A percentile compares a stretch with the other conserved stretches of the same genome.
Evolutionary conservation across 495 filamentous ascomycete genomes (phyloP).

Genomic region (Durotheca rogersii): DNA sequence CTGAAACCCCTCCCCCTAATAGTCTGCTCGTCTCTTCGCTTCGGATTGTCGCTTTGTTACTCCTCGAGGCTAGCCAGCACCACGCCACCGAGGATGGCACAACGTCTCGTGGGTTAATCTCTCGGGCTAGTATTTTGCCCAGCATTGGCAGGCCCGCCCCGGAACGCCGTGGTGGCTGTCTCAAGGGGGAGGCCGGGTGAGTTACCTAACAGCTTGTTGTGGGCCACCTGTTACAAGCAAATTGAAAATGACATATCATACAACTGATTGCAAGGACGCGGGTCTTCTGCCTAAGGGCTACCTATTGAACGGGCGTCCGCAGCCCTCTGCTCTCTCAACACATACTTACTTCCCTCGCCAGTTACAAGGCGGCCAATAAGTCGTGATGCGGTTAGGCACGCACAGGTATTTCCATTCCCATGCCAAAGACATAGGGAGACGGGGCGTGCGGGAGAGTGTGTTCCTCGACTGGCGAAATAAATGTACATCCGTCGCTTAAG

Average conservation of each 20-base stretch:
- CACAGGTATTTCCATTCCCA: conserved; percentile 1
- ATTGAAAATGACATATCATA: conserved; percentile 14
- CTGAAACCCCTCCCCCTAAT: not conserved
- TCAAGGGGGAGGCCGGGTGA: conserved; percentile 4
- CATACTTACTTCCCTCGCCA: no score
- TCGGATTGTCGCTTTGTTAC: not conserved
- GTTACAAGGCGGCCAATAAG: conserved; percentile 8
- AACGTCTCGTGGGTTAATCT: not conserved
- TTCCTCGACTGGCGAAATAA: conserved; percentile 15
- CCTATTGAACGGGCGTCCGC: not conserved
- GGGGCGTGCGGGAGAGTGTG: no score
- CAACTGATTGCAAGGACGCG: conserved; percentile 1
- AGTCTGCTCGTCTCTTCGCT: not conserved
- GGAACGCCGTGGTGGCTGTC: not conserved
- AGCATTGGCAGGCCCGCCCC: not conserved
- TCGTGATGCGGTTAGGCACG: not conserved
- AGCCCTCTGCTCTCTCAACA: conserved; percentile 1
- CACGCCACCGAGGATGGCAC: no score
- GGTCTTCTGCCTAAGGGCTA: conserved; percentile 4
- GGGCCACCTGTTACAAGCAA: conserved; percentile 1
- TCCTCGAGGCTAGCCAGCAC: not conserved
- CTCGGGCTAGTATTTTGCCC: not conserved
- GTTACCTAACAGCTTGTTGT: not conserved
- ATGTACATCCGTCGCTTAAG: no score
- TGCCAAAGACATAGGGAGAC: no score